phyloP scores from a whole-genome alignment of 768 basidiomycete species.

The Lyophyllum decastes region DNA sequence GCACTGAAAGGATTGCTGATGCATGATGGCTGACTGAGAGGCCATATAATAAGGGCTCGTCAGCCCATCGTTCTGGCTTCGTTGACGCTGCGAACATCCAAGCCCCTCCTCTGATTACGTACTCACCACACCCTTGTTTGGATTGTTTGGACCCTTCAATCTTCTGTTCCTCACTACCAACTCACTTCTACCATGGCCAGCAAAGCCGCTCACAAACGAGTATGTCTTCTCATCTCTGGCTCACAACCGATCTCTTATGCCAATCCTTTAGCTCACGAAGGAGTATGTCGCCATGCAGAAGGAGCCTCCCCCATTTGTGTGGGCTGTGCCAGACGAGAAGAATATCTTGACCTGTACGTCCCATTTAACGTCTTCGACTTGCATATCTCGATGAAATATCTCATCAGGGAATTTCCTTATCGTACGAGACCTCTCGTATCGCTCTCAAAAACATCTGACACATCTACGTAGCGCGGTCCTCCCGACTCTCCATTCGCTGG shows the following conservation, averaged over 20 bases:
- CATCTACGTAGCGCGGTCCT: constrained; percentile 74
- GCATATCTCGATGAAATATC: constrained; percentile 2
- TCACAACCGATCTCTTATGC: constrained; percentile 1
- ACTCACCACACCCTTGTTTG: constrained; percentile 12
- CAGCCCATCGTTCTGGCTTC: not conserved
- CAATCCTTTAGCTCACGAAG: constrained; percentile 66
- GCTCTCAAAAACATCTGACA: constrained; percentile 14
- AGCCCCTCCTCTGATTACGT: constrained; percentile 15
- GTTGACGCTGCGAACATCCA: not conserved
- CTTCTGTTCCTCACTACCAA: constrained; percentile 16
- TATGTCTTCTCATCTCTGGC: constrained; percentile 29
- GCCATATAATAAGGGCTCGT: not conserved
- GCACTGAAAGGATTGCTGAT: not conserved
- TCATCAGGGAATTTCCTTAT: constrained; percentile 92
- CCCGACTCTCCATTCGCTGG: constrained; percentile 89
- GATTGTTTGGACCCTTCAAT: constrained; percentile 18
- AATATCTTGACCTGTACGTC: constrained; percentile 91
- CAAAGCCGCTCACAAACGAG: constrained; percentile 86
- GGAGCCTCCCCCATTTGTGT: constrained; percentile 93
- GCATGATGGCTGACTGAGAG: not conserved
- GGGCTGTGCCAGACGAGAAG: constrained; percentile 96
- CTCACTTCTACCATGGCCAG: constrained; percentile 61
- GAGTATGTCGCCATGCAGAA: constrained; percentile 92
- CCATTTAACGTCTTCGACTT: not conserved
- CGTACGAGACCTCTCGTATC: constrained; percentile 44